Evolutionary conservation across 768 basidiomycete genomes (phyloP).

Genomic region (Ramaria rubella): DNA sequence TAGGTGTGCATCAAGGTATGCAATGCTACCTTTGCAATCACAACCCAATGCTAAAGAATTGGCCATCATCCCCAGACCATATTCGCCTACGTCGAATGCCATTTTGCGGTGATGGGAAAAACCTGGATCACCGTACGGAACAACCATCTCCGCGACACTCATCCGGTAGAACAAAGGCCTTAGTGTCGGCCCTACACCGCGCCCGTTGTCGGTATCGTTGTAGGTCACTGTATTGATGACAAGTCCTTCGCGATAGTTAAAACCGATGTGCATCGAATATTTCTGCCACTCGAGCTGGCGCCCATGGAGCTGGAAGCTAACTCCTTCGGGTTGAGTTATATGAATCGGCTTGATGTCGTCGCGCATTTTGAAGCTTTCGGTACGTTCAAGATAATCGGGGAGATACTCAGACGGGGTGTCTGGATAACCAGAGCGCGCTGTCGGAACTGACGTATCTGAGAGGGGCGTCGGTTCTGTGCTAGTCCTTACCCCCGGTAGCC

Average conservation of each 20-base stretch:
- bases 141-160: constrained; percentile 56
- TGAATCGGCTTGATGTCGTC: constrained; percentile 76
- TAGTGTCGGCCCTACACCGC: too few relatives aligned
- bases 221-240: constrained; percentile 82
- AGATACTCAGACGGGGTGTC: constrained; percentile 66
- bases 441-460: constrained; percentile 40
- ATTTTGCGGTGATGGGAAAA: too few relatives aligned
- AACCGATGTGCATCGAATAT: constrained; percentile 93
- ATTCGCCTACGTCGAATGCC: constrained; percentile 89
- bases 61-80: constrained; percentile 88
- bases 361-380: constrained; percentile 41
- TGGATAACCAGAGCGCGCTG: constrained; percentile 74
- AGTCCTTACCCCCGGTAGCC: constrained; percentile 22
- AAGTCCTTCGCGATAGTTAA: constrained; percentile 74
- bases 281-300: constrained; percentile 87
- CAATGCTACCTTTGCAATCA: constrained; percentile 82
- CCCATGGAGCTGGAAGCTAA: constrained; percentile 80
- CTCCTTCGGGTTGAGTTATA: constrained; percentile 82
- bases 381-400: constrained; percentile 68
- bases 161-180: constrained; percentile 85
- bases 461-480: constrained; percentile 23
- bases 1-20: constrained; percentile 72
- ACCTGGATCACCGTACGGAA: background rate
- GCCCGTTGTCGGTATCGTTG: constrained; percentile 73
- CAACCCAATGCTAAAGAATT: constrained; percentile 87